These are phyloP conservation scores for Amborella trichopoda DNA, from an alignment of 164 flowering plant species.

Conservation along the genomic window DNA sequence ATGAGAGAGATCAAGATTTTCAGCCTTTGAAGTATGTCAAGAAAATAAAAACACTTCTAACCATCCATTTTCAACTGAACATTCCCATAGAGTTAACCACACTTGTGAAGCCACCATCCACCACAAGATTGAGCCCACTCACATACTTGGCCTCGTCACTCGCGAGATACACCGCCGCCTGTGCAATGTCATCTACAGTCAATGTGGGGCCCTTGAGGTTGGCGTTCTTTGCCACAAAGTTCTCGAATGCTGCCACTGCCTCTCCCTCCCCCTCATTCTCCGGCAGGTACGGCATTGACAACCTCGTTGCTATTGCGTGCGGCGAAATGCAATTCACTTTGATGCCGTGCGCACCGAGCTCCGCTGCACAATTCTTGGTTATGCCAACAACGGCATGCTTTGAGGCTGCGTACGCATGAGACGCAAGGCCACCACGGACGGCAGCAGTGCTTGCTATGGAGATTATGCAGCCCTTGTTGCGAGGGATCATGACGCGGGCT, in stretches of 20 bases:
- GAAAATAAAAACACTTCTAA: too few species aligned
- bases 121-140: constrained; percentile 70
- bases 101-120: constrained; percentile 71
- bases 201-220: constrained; percentile 58
- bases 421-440: constrained; percentile 52
- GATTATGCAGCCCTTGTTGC: constrained; percentile 39
- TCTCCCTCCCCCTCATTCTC: constrained; percentile 61
- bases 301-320: constrained; percentile 27
- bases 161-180: constrained; percentile 62
- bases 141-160: constrained; percentile 74
- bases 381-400: constrained; percentile 45
- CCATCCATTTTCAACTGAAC: constrained; percentile 22
- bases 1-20: too few species aligned
- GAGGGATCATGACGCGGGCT: constrained; percentile 55
- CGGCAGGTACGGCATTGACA: constrained; percentile 65
- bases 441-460: constrained; percentile 62
- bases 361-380: constrained; percentile 41
- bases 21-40: too few species aligned
- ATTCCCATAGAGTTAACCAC: constrained; percentile 52
- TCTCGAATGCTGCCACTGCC: constrained; percentile 31
- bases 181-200: constrained; percentile 60
- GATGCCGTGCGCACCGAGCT: constrained; percentile 38
- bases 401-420: constrained; percentile 45
- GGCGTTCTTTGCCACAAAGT: constrained; percentile 27
- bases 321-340: constrained; percentile 68